phyloP scores from a whole-genome alignment of 495 filamentous ascomycete species.

The Cercophora scortea region DNA sequence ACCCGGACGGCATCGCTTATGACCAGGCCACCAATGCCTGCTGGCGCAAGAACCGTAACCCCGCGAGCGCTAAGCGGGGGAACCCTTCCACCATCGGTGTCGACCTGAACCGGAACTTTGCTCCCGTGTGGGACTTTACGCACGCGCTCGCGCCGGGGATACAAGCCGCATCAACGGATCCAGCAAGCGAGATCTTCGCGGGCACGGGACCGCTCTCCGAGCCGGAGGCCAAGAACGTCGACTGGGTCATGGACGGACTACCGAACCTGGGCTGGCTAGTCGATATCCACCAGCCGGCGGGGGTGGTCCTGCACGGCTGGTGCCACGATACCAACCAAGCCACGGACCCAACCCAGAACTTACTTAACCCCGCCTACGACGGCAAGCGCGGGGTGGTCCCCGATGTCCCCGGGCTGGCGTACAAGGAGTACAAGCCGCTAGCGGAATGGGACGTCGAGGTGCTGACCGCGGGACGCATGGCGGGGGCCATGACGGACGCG shows the following conservation, averaged over 20 bases:
- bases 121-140: constrained; percentile 1
- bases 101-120: constrained; percentile 6
- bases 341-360: neutral
- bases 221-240: constrained; percentile 3
- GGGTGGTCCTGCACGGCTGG: constrained; percentile 2
- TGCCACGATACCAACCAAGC: constrained; percentile 7
- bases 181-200: neutral
- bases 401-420: neutral
- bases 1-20: constrained; percentile 5
- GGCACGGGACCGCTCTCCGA: constrained; percentile 5
- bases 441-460: neutral
- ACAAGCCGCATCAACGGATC: neutral
- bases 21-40: constrained; percentile 4
- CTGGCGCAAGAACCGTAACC: constrained; percentile 8
- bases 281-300: constrained; percentile 1
- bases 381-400: constrained; percentile 5
- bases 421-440: constrained; percentile 4
- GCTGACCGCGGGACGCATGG: neutral
- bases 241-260: constrained; percentile 3
- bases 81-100: neutral
- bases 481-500: neutral
- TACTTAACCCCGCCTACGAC: constrained; percentile 1
- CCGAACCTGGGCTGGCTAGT: constrained; percentile 5
- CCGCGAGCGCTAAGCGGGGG: neutral
- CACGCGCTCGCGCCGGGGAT: neutral